These are phyloP conservation scores for Coemansia sp. DNA, from an alignment of 192 early-diverging fungal genomes.

Conservation along the genomic window DNA sequence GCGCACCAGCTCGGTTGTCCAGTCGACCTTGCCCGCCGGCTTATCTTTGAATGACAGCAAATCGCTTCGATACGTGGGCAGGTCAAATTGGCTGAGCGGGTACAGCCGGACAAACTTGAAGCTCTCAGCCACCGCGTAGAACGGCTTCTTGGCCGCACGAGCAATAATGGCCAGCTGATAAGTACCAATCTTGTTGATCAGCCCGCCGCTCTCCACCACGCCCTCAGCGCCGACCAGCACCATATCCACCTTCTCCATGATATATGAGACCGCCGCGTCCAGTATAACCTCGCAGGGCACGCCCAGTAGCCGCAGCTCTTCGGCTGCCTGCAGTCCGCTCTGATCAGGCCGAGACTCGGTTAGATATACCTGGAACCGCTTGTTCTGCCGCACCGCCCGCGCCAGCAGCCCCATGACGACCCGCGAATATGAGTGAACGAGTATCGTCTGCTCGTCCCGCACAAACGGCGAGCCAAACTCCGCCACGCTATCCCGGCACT, in stretches of 20 bases:
- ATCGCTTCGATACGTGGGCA: slow-evolving; percentile 72
- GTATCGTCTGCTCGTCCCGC: slow-evolving; percentile 77
- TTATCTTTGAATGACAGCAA: slow-evolving; percentile 64
- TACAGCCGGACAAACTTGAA: slow-evolving; percentile 97
- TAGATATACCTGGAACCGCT: slow-evolving; percentile 89
- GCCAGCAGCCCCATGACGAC: slow-evolving; percentile 85
- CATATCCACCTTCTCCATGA: slow-evolving; percentile 95
- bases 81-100: slow-evolving; percentile 93
- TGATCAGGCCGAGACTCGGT: slow-evolving; percentile 81
- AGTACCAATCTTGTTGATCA: slow-evolving; percentile 96
- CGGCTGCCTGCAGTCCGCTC: slow-evolving; percentile 59
- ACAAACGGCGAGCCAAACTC: slow-evolving; percentile 76
- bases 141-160: slow-evolving; percentile 89
- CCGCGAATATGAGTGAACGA: slow-evolving; percentile 95
- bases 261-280: slow-evolving; percentile 90
- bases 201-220: slow-evolving; percentile 94
- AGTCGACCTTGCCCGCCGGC: slow-evolving; percentile 23
- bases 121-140: slow-evolving; percentile 93
- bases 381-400: slow-evolving; percentile 67
- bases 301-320: slow-evolving; percentile 66
- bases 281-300: slow-evolving; percentile 83
- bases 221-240: slow-evolving; percentile 98
- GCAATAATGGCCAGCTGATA: slow-evolving; percentile 96
- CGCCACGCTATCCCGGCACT: slow-evolving; percentile 75
- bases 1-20: slow-evolving; percentile 30